Percentiles rank a stretch among this genome's conserved stretches.
These are phyloP conservation scores for Trichosanthes truncata DNA, from an alignment of 306 rosid genomes.

Conservation along the genomic window DNA sequence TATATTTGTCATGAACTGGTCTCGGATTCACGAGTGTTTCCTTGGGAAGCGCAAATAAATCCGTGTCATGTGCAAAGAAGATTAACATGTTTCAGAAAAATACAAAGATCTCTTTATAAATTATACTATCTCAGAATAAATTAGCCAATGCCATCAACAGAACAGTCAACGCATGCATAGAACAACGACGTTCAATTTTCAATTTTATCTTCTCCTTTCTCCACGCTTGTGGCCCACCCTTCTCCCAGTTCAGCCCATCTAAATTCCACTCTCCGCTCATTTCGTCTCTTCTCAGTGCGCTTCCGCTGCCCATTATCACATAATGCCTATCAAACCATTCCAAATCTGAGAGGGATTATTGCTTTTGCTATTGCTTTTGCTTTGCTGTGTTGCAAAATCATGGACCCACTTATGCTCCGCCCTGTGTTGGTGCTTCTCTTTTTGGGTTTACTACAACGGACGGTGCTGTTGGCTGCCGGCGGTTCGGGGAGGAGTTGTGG, in stretches of 20 bases:
- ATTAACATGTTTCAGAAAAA: not conserved
- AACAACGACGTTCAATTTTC: not conserved
- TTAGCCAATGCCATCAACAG: not conserved
- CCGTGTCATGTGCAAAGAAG: not conserved
- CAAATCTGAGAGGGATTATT: not conserved
- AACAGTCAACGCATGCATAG: no score
- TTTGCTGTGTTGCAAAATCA: not conserved
- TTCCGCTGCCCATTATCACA: not conserved
- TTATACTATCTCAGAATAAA: not conserved
- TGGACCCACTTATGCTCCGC: not conserved
- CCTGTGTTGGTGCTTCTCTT: constrained; percentile 12
- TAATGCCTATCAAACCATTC: not conserved
- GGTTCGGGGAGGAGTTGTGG: constrained; percentile 24
- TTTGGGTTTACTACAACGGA: constrained; percentile 7
- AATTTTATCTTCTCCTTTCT: not conserved
- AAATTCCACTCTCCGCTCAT: not conserved
- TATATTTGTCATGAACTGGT: no score
- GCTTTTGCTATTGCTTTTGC: not conserved
- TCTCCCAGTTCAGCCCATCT: not conserved
- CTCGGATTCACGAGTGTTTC: no score
- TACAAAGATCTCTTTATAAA: no score
- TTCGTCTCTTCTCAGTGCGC: not conserved
- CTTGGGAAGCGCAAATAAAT: no score
- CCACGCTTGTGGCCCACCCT: not conserved
- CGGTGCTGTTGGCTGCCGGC: not conserved